Conservation (phyloP, 1,139 yeast genomes). For the Protomyces macrosporus region DNA sequence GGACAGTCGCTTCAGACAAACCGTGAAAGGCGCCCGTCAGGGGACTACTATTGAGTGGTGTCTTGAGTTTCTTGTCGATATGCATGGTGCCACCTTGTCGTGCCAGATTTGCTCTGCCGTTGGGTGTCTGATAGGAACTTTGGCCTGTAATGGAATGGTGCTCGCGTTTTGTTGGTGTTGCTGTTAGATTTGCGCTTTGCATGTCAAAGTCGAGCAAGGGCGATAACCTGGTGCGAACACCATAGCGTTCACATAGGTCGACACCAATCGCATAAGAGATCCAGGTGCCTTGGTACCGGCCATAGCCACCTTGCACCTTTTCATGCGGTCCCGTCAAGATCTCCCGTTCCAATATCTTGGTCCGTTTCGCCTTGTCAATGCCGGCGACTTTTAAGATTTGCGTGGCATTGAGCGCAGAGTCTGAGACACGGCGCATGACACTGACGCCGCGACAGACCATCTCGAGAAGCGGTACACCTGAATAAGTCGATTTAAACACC, state of each 20-base stretch:
- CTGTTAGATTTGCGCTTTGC: constrained; percentile 41
- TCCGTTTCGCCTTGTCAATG: constrained; percentile 76
- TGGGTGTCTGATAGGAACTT: background rate
- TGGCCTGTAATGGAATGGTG: constrained; percentile 2
- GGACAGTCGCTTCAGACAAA: background rate
- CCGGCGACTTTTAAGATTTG: constrained; percentile 85
- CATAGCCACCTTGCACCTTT: constrained; percentile 93
- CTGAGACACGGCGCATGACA: constrained; percentile 73
- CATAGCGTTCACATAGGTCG: constrained; percentile 56
- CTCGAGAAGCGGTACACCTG: constrained; percentile 65
- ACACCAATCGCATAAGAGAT: constrained; percentile 51
- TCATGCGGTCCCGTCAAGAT: constrained; percentile 83
- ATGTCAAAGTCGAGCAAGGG: constrained; percentile 61
- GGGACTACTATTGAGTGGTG: background rate
- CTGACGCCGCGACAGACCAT: constrained; percentile 65
- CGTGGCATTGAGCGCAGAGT: constrained; percentile 86
- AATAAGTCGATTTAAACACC: constrained; percentile 48
- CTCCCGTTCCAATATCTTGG: constrained; percentile 79
- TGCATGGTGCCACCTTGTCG: background rate
- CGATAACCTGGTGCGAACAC: constrained; percentile 55
- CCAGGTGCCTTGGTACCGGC: constrained; percentile 94
- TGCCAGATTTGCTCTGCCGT: background rate
- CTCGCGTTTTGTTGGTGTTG: constrained; percentile 57
- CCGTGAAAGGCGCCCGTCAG: background rate
- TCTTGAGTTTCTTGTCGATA: background rate